Evolutionary conservation across 176 grass and related monocot species (phyloP), one percentile per base, ranked within the genome.

Genomic region (Tillandsia leiboldiana): DNA sequence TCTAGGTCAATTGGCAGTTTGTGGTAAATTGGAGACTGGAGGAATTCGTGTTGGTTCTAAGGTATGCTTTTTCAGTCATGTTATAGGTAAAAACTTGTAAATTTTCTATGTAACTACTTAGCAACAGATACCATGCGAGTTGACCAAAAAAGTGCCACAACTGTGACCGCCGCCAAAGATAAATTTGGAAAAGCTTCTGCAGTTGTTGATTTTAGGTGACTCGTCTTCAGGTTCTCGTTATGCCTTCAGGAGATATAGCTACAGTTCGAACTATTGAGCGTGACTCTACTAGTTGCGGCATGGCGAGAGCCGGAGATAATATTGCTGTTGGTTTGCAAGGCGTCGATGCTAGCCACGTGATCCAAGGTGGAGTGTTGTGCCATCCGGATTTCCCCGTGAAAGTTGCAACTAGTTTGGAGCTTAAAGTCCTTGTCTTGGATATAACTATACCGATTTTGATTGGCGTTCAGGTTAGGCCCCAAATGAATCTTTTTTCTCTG

Each of bases 351-450:
- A 63, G 68, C 10, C 70, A 89, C 7, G 59, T 96, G 26, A 76
- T 82, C 52, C 71, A 81, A 1, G 93, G 93, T 33, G 86, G 88
- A 65, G 75, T 90, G 2, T 2, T 87, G 2, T 96, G 93, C 70
- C 86, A 92, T 27, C 83, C 86, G 10, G 83, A 92, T 72, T 90
- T 89, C 47, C 81, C 86, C 0, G 86, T 92, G 15, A 66, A 15
- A 0, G 17, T 87, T 3, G 67, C 81, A 13, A 85, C 81, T 81
- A 58, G 62, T 74, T 66, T 96, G 82, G 89, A 96, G 64, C 80
- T 96, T 42, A 96, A 92, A 50, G 66, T 96, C 51, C 48, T 96
- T 54, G 82, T 91, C 10, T 81, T 96, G 5, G 88, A 96, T 64
- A 92, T 92, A 73, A 84, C 11, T 1, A 82, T 56, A 22, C 92